Conservation (phyloP, 352 stramenopile genomes). For the Phytopythium kandeliae region DNA sequence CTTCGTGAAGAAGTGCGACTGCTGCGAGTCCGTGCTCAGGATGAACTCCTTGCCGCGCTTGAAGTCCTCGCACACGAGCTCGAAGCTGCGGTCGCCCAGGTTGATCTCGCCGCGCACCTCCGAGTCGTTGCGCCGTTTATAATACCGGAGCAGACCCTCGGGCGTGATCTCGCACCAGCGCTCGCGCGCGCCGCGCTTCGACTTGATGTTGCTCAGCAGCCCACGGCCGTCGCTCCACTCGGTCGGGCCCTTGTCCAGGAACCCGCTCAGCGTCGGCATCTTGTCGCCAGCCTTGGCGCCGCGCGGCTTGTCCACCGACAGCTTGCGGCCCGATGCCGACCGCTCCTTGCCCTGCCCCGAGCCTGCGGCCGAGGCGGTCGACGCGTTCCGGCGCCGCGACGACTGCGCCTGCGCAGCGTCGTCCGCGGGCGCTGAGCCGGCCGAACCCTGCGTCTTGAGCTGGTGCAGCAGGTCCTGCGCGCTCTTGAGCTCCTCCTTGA, state of each 20-base stretch:
- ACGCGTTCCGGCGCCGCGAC: slow-evolving; percentile 6
- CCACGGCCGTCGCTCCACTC: slow-evolving; percentile 69
- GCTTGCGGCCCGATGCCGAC: slow-evolving; percentile 16
- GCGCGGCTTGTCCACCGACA: slow-evolving; percentile 18
- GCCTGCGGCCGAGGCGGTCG: slow-evolving; percentile 7
- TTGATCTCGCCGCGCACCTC: slow-evolving; percentile 83
- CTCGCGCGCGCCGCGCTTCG: slow-evolving; percentile 78
- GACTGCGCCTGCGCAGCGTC: slow-evolving; percentile 1
- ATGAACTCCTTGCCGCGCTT: slow-evolving; percentile 74
- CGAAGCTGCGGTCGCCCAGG: slow-evolving; percentile 67
- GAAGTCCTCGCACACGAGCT: slow-evolving; percentile 78
- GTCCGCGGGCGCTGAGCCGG: not conserved
- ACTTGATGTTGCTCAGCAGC: slow-evolving; percentile 81
- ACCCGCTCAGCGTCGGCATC: slow-evolving; percentile 70
- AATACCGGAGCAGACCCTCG: slow-evolving; percentile 77
- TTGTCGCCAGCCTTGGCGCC: slow-evolving; percentile 37
- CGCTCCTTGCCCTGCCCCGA: slow-evolving; percentile 4
- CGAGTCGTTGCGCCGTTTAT: slow-evolving; percentile 79
- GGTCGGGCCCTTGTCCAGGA: slow-evolving; percentile 83
- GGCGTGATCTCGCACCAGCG: slow-evolving; percentile 79
- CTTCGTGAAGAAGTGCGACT: slow-evolving; percentile 85
- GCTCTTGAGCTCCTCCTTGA: slow-evolving; percentile 72
- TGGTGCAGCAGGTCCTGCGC: slow-evolving; percentile 61
- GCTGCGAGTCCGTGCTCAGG: slow-evolving; percentile 73
- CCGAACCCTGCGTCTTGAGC: slow-evolving; percentile 41